Base-by-base conservation (phyloP, 1,284 basidiomycete genomes). In the Boletus putidus region DNA sequence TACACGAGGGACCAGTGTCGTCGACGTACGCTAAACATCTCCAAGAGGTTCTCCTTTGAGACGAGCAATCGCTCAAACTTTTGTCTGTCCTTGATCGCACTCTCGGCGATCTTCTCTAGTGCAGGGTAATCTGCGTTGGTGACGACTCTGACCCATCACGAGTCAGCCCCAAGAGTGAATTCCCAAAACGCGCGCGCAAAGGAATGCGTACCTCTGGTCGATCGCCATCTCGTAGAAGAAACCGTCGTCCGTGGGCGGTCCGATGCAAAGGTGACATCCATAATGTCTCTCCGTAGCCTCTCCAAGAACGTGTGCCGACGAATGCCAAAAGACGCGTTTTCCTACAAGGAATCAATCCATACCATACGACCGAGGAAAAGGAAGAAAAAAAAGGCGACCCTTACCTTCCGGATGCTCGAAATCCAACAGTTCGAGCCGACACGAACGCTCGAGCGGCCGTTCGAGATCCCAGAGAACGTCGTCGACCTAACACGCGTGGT, bases 221-320 rank as follows among this genome's bases (percentile, higher is more conserved):
- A 89, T 91, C 10, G 83, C 85, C 97, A 99, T 99, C 75, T 99
- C 97, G 75, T 99, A 99, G 84, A 97, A 99, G 84, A 99, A 99
- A 18, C 97, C 97, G 33, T 99, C 96, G 45, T 98, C 95, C 5
- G 94, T 96, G 23, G 97, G 97, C 23, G 97, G 97, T 18, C 97
- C 97, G 67, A 98, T 89, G 73, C 96, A 98, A 21, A 99, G 82
- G 78, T 98, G 95, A 75, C 96, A 98, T 45, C 96, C 96, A 74
- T 98, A 98, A 75, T 97, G 94, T 60, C 92, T 85, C 76, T 99
- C 97, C 46, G 94, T 88, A 47, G 97, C 92, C 78, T 99, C 97
- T 53, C 97, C 97, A n/a, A 99, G 83, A 57, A 99, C 95, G 77
- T 99, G 97, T 0, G 97, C 97, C 15, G 96, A 98, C 27, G 96